Percentiles rank a stretch among this genome's conserved stretches.
These are phyloP conservation scores for Chlamydomonas applanata DNA, from an alignment of 139 green algal species.

Conservation along the genomic window DNA sequence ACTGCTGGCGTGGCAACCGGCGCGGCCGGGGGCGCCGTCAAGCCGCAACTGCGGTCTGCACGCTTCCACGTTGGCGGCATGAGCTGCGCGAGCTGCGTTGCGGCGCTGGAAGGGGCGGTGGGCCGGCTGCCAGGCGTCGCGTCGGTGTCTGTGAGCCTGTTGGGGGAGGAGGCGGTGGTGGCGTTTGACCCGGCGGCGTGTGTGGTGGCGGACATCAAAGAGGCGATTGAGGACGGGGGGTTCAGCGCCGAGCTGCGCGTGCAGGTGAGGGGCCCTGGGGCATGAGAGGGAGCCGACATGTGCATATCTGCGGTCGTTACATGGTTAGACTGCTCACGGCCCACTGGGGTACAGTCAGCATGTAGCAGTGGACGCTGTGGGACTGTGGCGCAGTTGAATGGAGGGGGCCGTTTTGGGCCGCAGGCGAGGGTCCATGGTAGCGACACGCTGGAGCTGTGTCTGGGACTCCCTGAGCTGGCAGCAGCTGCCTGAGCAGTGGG, in stretches of 20 bases:
- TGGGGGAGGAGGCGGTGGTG: constrained; percentile 18
- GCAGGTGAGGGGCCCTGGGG: constrained; percentile 2
- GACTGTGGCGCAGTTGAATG: too few relatives aligned
- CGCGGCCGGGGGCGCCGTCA: neutral
- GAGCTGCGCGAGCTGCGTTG: constrained; percentile 22
- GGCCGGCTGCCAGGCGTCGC: constrained; percentile 10
- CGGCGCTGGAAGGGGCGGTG: constrained; percentile 9
- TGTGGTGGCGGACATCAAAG: constrained; percentile 30
- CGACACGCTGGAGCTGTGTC: too few relatives aligned
- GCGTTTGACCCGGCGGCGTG: neutral
- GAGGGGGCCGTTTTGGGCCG: too few relatives aligned
- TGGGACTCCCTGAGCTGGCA: too few relatives aligned
- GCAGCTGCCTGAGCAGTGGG: too few relatives aligned
- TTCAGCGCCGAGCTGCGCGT: constrained; percentile 56
- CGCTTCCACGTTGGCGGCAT: constrained; percentile 20
- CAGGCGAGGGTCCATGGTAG: too few relatives aligned
- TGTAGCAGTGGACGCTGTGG: too few relatives aligned
- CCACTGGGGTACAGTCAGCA: too few relatives aligned
- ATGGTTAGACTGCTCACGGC: too few relatives aligned
- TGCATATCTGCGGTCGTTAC: too few relatives aligned
- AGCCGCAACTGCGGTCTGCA: constrained; percentile 2
- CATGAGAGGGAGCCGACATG: too few relatives aligned
- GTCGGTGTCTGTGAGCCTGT: constrained; percentile 9
- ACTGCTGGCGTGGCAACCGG: too few relatives aligned
- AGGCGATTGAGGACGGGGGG: constrained; percentile 67